phyloP scores from a whole-genome alignment of 306 rosid genomes.

The Rosa persica region DNA sequence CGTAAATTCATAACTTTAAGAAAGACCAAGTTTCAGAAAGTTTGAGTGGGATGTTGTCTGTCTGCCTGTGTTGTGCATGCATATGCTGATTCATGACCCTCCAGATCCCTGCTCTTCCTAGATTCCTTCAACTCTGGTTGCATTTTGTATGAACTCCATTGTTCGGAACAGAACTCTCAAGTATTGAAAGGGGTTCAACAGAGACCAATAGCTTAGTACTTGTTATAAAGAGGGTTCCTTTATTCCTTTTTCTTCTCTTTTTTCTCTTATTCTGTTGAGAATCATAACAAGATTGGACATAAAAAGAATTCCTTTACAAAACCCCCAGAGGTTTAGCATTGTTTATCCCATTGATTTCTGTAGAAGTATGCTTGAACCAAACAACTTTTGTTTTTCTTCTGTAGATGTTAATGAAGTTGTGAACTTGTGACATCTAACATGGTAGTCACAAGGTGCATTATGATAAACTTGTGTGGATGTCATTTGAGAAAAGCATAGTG shows the following conservation, averaged over 20 bases:
- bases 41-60: not conserved
- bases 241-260: not conserved
- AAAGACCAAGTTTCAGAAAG: not conserved
- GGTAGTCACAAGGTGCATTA: not conserved
- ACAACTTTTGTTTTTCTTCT: not conserved
- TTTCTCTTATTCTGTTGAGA: not conserved
- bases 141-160: not conserved
- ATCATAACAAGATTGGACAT: slow-evolving; percentile 7
- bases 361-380: not conserved
- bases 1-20: not conserved
- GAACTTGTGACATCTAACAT: not conserved
- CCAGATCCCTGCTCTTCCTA: slow-evolving; percentile 3
- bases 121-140: not conserved
- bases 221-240: not conserved
- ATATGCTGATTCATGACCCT: slow-evolving; percentile 11
- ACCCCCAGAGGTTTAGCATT: not conserved
- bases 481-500: not conserved
- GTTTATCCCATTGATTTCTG: not conserved
- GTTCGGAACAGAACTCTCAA: not conserved
- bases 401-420: not conserved
- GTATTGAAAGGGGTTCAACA: not conserved
- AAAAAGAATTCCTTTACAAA: not conserved
- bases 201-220: not conserved
- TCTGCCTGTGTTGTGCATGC: not conserved
- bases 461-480: not conserved